phyloP scores from a whole-genome alignment of 768 basidiomycete species.

The Imleria badia region DNA sequence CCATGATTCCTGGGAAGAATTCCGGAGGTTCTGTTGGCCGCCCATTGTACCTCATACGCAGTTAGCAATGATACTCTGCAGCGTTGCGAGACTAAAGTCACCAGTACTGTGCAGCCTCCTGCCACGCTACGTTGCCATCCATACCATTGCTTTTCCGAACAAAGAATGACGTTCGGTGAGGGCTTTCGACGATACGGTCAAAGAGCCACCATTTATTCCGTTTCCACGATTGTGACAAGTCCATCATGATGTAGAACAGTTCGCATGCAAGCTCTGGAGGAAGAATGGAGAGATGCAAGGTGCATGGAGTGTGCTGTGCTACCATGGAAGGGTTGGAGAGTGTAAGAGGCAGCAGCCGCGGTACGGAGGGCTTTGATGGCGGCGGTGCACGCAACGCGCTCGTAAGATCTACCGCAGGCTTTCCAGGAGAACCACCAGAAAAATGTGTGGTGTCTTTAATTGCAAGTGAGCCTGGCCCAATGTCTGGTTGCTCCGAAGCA shows the following conservation, averaged over 20 bases:
- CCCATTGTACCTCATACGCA: slow-evolving; percentile 71
- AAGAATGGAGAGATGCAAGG: slow-evolving; percentile 65
- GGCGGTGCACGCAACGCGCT: slow-evolving; percentile 53
- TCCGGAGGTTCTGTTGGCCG: slow-evolving; percentile 55
- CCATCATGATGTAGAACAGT: slow-evolving; percentile 72
- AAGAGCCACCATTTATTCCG: slow-evolving; percentile 85
- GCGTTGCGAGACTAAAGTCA: slow-evolving; percentile 27
- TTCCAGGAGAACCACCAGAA: slow-evolving; percentile 24
- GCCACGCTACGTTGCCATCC: slow-evolving; percentile 53
- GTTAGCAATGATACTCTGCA: slow-evolving; percentile 11
- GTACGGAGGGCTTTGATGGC: slow-evolving; percentile 29
- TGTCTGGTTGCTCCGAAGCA: not conserved
- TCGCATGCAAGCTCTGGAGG: slow-evolving; percentile 74
- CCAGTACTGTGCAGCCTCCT: slow-evolving; percentile 77
- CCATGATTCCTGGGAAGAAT: slow-evolving; percentile 66
- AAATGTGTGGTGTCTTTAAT: slow-evolving; percentile 19
- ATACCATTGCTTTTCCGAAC: slow-evolving; percentile 50
- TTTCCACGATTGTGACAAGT: slow-evolving; percentile 60
- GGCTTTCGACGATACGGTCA: slow-evolving; percentile 79
- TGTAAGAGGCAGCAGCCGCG: slow-evolving; percentile 56
- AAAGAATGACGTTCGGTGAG: slow-evolving; percentile 81
- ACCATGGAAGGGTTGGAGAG: slow-evolving; percentile 65
- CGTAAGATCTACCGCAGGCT: slow-evolving; percentile 49
- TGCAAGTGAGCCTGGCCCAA: not conserved
- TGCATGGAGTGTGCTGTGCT: slow-evolving; percentile 70